Evolutionary conservation across 805 yeast species (phyloP).

Genomic region (Wickerhamiella lipophila): DNA sequence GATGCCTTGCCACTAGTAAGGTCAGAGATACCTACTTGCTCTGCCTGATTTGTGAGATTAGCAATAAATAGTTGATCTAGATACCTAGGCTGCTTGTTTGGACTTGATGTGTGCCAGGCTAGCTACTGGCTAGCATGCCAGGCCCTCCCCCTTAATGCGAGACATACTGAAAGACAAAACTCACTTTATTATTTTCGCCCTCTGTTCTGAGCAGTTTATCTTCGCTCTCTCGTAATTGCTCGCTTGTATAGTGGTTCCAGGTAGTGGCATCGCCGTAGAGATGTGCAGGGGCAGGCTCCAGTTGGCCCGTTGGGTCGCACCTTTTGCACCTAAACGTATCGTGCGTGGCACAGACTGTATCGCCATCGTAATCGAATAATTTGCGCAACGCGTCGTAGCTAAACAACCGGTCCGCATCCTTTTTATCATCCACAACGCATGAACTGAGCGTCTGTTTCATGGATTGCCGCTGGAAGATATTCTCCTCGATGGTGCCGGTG

Average conservation of each 20-base stretch:
- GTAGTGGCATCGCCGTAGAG: slow-evolving; percentile 94
- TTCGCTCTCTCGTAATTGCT: slow-evolving; percentile 46
- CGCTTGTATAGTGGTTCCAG: slow-evolving; percentile 79
- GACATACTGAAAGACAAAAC: slow-evolving; percentile 85
- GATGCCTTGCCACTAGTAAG: no score
- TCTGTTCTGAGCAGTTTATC: slow-evolving; percentile 73
- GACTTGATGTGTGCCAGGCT: no score
- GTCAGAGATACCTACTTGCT: no score
- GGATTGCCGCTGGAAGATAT: slow-evolving; percentile 88
- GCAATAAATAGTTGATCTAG: no score
- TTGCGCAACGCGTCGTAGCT: slow-evolving; percentile 68
- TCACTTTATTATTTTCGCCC: slow-evolving; percentile 49
- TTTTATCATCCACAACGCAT: slow-evolving; percentile 93
- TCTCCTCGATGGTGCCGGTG: slow-evolving; percentile 93
- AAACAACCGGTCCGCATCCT: slow-evolving; percentile 85
- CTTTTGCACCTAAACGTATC: slow-evolving; percentile 81
- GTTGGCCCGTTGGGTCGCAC: slow-evolving; percentile 53
- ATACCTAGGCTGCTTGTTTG: no score
- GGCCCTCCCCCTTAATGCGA: slow-evolving; percentile 42
- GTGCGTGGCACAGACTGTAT: slow-evolving; percentile 79
- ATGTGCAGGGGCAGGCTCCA: slow-evolving; percentile 65
- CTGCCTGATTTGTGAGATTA: no score
- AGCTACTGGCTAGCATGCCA: no score
- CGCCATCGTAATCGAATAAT: slow-evolving; percentile 55
- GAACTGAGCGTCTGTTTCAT: slow-evolving; percentile 88